phyloP scores from a whole-genome alignment of 1,284 basidiomycete genomes.

The Chalciporus sp. region DNA sequence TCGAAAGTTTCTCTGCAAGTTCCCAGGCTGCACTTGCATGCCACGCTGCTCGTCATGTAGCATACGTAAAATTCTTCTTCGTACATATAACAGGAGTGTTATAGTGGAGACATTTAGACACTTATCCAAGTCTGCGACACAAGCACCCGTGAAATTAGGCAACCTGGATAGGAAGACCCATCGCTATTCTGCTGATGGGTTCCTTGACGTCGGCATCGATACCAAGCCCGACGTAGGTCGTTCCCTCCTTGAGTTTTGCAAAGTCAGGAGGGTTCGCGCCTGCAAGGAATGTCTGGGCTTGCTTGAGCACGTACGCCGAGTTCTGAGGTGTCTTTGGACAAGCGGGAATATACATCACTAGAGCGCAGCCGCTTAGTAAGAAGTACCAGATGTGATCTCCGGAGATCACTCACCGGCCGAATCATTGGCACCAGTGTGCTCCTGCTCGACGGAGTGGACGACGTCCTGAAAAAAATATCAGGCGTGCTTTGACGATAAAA shows the following conservation, averaged over 20 bases:
- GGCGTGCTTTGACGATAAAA: too few species aligned
- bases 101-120: not conserved
- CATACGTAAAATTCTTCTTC: not conserved
- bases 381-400: not conserved
- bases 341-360: conserved; percentile 83
- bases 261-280: conserved; percentile 77
- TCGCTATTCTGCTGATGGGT: conserved; percentile 28
- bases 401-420: conserved; percentile 60
- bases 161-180: conserved; percentile 32
- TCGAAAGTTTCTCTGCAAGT: too few species aligned
- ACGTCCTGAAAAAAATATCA: conserved; percentile 57
- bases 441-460: conserved; percentile 77
- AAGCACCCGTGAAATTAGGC: conserved; percentile 1
- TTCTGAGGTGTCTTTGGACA: conserved; percentile 73
- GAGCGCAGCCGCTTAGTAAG: not conserved
- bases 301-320: conserved; percentile 61
- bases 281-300: conserved; percentile 60
- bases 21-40: too few species aligned
- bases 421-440: conserved; percentile 69
- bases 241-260: conserved; percentile 47
- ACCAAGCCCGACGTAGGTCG: conserved; percentile 25
- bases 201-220: conserved; percentile 25
- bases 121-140: not conserved
- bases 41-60: too few species aligned
- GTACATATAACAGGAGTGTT: not conserved